Conservation (phyloP, 1,139 yeast genomes). For the Lodderomyces metapsilosis region DNA sequence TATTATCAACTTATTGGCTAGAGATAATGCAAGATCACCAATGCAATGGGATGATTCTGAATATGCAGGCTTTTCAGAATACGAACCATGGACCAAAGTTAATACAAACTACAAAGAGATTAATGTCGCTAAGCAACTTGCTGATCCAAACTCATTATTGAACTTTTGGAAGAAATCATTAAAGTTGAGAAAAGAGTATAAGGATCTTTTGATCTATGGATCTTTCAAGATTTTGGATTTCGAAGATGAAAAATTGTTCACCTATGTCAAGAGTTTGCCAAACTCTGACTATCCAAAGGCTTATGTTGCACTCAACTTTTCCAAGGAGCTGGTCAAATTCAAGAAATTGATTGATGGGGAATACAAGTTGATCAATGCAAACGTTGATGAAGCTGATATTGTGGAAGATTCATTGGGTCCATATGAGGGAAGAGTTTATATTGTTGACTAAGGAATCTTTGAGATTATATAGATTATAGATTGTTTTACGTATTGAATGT, state of each 20-base stretch:
- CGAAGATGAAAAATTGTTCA: conserved; percentile 37
- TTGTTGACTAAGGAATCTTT: conserved; percentile 17
- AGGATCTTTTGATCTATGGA: conserved; percentile 49
- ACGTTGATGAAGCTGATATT: conserved; percentile 18
- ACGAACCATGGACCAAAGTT: conserved; percentile 55
- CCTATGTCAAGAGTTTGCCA: conserved; percentile 31
- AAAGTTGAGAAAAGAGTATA: conserved; percentile 42
- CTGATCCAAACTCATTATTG: conserved; percentile 48
- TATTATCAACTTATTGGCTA: conserved; percentile 36
- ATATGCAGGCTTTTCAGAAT: conserved; percentile 50
- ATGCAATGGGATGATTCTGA: conserved; percentile 53
- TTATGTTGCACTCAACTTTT: conserved; percentile 47
- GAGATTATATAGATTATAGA: not conserved
- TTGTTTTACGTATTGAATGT: too few relatives aligned
- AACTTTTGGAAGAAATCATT: conserved; percentile 47
- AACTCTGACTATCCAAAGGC: conserved; percentile 22
- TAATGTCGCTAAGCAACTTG: conserved; percentile 48
- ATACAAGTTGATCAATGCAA: conserved; percentile 29
- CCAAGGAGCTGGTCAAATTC: conserved; percentile 29
- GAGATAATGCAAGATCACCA: conserved; percentile 60
- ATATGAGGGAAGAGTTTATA: conserved; percentile 40
- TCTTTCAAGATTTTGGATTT: conserved; percentile 39
- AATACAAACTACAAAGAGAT: conserved; percentile 49
- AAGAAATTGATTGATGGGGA: conserved; percentile 29
- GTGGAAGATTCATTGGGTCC: conserved; percentile 28